phyloP scores from a whole-genome alignment of 2,329 filamentous ascomycete species.

The Paecilomyces fulvus region DNA sequence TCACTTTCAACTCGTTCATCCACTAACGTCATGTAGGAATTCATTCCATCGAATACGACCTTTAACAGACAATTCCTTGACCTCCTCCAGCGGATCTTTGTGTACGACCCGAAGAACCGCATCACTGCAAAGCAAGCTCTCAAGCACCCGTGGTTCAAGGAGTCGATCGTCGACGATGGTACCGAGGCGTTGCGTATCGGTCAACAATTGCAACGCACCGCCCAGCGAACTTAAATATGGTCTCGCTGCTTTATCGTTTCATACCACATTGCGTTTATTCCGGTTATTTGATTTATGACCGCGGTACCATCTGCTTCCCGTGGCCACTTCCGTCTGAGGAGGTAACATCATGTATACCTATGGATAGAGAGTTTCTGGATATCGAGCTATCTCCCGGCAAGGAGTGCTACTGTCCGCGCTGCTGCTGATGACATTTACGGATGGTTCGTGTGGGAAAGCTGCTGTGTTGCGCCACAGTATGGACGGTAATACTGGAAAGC shows the following conservation, averaged over 20 bases:
- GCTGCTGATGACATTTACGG: conserved; percentile 2
- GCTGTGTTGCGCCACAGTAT: neutral
- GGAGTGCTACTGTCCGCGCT: neutral
- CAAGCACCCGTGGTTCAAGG: conserved; percentile 59
- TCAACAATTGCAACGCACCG: conserved; percentile 29
- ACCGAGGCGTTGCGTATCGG: conserved; percentile 56
- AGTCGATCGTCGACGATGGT: conserved; percentile 56
- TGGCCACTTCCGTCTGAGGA: neutral
- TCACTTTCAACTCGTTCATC: neutral
- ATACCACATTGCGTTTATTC: neutral
- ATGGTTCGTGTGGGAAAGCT: conserved; percentile 1
- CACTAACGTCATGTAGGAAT: conserved; percentile 42
- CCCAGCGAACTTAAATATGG: conserved; percentile 11
- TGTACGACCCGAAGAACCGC: conserved; percentile 57
- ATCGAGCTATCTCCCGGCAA: conserved; percentile 2
- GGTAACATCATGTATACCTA: conserved; percentile 5
- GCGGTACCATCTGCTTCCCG: neutral
- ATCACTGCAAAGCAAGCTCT: conserved; percentile 58
- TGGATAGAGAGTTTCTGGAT: conserved; percentile 18
- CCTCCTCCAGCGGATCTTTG: conserved; percentile 54
- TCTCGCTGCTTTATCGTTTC: neutral
- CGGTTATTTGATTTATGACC: neutral
- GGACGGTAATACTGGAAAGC: neutral
- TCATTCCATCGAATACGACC: conserved; percentile 49
- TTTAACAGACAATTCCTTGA: conserved; percentile 59